Evolutionary conservation across 495 filamentous ascomycete genomes (phyloP), one percentile per base, ranked within the genome.

Genomic region (Aspergillus nidulans): DNA sequence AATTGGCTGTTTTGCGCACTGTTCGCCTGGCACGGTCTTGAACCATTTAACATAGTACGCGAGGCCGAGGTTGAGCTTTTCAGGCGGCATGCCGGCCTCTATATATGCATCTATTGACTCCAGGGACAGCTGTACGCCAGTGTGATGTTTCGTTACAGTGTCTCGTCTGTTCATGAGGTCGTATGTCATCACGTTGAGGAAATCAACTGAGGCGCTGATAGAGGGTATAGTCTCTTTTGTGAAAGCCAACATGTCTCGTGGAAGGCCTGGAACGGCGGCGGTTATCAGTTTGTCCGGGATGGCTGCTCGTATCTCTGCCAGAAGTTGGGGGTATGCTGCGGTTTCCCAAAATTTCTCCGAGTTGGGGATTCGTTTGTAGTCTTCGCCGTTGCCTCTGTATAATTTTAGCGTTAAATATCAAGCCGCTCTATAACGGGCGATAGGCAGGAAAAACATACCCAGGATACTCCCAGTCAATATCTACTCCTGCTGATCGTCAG

Each of bases 401-500:
- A 13, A 15, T 19, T n/a, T 49, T 49, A 30, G 23, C 6, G 10
- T 5, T 4, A 18, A 15, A 15, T 4, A 3, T 4, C n/a, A 39
- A n/a, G n/a, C n/a, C n/a, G n/a, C n/a, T n/a, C n/a, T n/a, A n/a
- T n/a, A n/a, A n/a, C n/a, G n/a, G n/a, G n/a, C n/a, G n/a, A n/a
- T n/a, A n/a, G n/a, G n/a, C 1, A 6, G 34, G 34, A 30, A 4
- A 28, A 18, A 47, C 52, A 7, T 6, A 55, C 53, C 53, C 86
- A 1, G 88, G 88, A 63, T 90, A 91, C 59, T 91, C 87, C 87
- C 88, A 91, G 63, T 91, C 87, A 49, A 90, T 81, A 53, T 91
- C 87, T 66, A 82, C 69, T 15, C 74, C 71, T 40, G 41, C 52
- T 18, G 25, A 15, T n/a, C 6, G 36, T 13, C 44, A 48, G 16